These are phyloP conservation scores for Cenchrus purpureus DNA, from an alignment of 176 grass and related monocot species.

Conservation along the genomic window DNA sequence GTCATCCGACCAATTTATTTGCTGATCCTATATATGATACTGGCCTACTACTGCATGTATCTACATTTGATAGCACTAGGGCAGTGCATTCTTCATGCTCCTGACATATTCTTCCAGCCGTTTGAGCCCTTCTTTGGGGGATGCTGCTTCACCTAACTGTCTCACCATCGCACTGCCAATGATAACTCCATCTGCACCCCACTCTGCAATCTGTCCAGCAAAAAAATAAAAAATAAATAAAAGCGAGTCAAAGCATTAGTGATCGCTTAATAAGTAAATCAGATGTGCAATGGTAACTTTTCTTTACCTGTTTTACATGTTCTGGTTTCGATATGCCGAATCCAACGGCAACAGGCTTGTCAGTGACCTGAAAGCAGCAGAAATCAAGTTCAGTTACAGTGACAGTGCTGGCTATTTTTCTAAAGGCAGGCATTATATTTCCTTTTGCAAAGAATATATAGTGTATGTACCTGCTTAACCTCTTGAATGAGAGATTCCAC, in stretches of 20 bases:
- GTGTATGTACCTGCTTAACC: constrained; percentile 54
- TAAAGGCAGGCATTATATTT: background rate
- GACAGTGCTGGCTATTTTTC: background rate
- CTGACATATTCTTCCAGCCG: constrained; percentile 53
- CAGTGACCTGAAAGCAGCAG: constrained; percentile 45
- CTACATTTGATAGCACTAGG: background rate
- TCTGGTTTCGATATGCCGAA: constrained; percentile 85
- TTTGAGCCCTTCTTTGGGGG: constrained; percentile 64
- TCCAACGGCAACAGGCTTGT: constrained; percentile 80
- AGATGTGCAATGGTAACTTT: background rate
- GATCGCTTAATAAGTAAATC: background rate
- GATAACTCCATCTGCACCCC: constrained; percentile 86
- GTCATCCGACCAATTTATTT: background rate
- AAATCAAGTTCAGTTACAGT: background rate
- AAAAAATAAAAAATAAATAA: too few species aligned
- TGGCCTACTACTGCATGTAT: background rate
- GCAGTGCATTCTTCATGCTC: constrained; percentile 67
- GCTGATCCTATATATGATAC: background rate
- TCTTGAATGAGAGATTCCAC: constrained; percentile 72
- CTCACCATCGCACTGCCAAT: constrained; percentile 82
- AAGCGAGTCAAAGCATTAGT: background rate
- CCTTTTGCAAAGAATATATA: background rate
- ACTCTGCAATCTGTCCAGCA: constrained; percentile 55
- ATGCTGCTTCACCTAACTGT: constrained; percentile 60
- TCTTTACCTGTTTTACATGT: constrained; percentile 68